A percentile compares a stretch with the other conserved stretches of the same genome.
phyloP scores from a whole-genome alignment of 164 flowering plant species.

The Malania oleifera region DNA sequence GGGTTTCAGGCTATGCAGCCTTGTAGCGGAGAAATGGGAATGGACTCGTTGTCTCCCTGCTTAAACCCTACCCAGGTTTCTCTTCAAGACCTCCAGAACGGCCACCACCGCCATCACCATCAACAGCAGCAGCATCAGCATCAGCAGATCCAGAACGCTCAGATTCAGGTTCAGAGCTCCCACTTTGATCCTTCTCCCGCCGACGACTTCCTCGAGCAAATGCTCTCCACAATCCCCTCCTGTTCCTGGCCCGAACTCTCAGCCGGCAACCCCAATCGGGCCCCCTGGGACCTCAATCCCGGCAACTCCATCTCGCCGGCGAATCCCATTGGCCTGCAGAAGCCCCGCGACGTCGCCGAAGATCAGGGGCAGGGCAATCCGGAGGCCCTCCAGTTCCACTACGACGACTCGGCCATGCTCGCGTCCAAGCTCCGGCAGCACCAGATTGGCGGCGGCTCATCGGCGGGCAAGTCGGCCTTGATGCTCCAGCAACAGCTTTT shows the following conservation, averaged over 20 bases:
- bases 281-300: constrained; percentile 36
- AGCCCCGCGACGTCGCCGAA: constrained; percentile 16
- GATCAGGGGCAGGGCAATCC: constrained; percentile 21
- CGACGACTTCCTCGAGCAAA: constrained; percentile 85
- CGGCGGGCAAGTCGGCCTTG: constrained; percentile 13
- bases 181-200: constrained; percentile 37
- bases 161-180: constrained; percentile 17
- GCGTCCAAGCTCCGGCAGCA: constrained; percentile 67
- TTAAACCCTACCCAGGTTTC: constrained; percentile 31
- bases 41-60: constrained; percentile 16
- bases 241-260: constrained; percentile 36
- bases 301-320: too few species aligned
- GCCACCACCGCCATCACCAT: constrained; percentile 9
- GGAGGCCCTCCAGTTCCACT: constrained; percentile 10
- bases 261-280: constrained; percentile 13
- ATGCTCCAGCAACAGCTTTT: constrained; percentile 51
- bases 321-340: constrained; percentile 14
- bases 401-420: constrained; percentile 47
- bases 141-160: constrained; percentile 26
- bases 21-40: constrained; percentile 30
- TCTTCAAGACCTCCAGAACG: constrained; percentile 33
- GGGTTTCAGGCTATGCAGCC: constrained; percentile 14
- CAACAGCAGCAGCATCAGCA: constrained; percentile 24
- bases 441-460: constrained; percentile 41
- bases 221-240: constrained; percentile 55